Base-by-base conservation (phyloP, 2,329 filamentous ascomycete genomes). In the Phaeosphaeria sp. region DNA sequence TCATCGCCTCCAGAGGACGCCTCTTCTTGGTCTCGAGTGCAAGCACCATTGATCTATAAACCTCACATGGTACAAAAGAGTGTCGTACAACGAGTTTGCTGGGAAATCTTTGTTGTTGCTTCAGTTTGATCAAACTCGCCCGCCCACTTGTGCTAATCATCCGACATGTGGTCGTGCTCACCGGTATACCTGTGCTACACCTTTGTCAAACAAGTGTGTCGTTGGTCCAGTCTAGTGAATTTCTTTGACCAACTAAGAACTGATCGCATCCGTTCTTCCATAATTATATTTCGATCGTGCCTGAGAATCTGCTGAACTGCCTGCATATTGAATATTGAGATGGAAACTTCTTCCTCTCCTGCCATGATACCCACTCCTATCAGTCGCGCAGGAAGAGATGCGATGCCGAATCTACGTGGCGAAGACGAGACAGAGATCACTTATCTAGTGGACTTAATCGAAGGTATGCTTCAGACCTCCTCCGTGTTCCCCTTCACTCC, bases 401-500 rank as follows among this genome's bases (percentile, higher is more conserved):
- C 36, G 3, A 17, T 55, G 17, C 66, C 63, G 2, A 66, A 64
- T 22, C 36, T 67, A 1, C 58, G 67, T 7, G 62, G 64, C 27
- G 67, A 70, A 59, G 60, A 68, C 23, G 67, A 70, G 54, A 49
- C 53, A 1, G 65, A 68, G 21, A 49, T 68, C 0, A 49, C 52
- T 11, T 58, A 61, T 17, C 49, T 70, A 1, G 51, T 46, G 1
- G 48, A 53, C 7, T 21, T 67, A 15, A 68, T 68, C 13, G 65
- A 68, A 50, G 55, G 67, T 65, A 59, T 17, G 53, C 51, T 6
- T 25, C 33, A 11, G 15, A 27, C 23, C 42, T 20, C 6, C 36
- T 41, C 21, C n/a, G n/a, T n/a, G n/a, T 25, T 18, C 30, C 33
- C 20, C 17, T 18, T 25, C 39, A 6, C 33, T 22, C 25, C 20